Conservation (phyloP, 169 alveolate species). For the Amoebophrya sp. region DNA sequence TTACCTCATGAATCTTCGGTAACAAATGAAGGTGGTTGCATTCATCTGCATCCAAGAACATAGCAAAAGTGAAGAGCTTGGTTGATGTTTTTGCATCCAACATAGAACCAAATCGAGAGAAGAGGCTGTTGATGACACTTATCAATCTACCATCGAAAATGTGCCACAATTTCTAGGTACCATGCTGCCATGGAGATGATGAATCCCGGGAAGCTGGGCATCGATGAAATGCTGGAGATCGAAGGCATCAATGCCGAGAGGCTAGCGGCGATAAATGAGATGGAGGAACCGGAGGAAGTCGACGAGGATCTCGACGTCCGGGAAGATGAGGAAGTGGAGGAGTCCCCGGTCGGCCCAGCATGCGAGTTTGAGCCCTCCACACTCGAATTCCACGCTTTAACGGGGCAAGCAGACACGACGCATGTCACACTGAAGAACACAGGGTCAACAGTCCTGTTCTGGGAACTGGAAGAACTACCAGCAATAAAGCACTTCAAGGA, state of each 20-base stretch:
- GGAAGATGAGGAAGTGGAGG: neutral
- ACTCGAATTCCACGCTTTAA: neutral
- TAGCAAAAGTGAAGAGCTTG: no score
- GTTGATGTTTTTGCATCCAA: no score
- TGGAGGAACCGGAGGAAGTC: neutral
- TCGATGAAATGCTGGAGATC: constrained; percentile 9
- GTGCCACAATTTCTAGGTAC: no score
- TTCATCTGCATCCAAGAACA: no score
- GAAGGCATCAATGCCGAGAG: neutral
- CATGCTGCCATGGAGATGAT: constrained; percentile 7
- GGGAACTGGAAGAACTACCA: neutral
- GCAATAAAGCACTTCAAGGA: neutral
- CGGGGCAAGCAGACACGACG: neutral
- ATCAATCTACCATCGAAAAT: no score
- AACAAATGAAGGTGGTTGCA: no score
- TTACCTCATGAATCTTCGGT: neutral
- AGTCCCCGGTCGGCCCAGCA: neutral
- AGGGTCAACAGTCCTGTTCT: neutral
- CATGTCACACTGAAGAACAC: neutral
- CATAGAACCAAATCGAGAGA: no score
- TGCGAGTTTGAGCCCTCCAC: neutral
- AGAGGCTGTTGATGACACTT: no score
- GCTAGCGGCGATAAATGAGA: neutral
- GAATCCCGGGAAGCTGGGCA: neutral
- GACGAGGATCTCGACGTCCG: no score